A percentile compares a stretch with the other conserved stretches of the same genome.
Evolutionary conservation across 2,329 filamentous ascomycete species (phyloP).

Genomic region (Camptophora hylomeconis): DNA sequence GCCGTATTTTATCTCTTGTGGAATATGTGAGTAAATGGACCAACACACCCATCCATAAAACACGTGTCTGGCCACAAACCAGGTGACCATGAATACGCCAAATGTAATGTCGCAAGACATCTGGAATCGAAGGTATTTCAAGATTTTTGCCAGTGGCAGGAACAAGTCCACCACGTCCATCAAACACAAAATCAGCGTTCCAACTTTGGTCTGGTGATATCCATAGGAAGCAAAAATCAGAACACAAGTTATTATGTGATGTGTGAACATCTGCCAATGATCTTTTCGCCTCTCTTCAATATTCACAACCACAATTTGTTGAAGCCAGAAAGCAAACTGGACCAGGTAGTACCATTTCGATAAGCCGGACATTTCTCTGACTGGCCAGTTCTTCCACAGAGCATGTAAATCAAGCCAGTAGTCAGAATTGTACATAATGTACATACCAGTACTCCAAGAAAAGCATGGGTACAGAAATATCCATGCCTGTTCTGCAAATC

Average conservation of each 20-base stretch:
- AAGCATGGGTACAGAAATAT: slow-evolving; percentile 68
- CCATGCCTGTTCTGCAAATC: slow-evolving; percentile 94
- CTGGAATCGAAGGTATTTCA: slow-evolving; percentile 75
- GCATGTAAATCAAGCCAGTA: slow-evolving; percentile 66
- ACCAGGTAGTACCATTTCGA: slow-evolving; percentile 84
- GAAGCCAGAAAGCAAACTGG: slow-evolving; percentile 85
- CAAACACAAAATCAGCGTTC: slow-evolving; percentile 74
- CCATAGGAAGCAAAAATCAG: slow-evolving; percentile 74
- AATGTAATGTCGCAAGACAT: slow-evolving; percentile 71
- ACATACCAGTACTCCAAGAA: slow-evolving; percentile 77
- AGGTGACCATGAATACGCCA: slow-evolving; percentile 70
- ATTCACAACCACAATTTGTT: slow-evolving; percentile 87
- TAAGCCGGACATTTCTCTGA: slow-evolving; percentile 57
- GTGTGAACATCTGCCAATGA: slow-evolving; percentile 87
- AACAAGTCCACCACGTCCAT: slow-evolving; percentile 92
- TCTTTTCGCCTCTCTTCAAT: slow-evolving; percentile 93
- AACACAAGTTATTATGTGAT: slow-evolving; percentile 78
- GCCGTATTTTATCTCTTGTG: slow-evolving; percentile 48
- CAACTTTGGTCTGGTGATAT: slow-evolving; percentile 77
- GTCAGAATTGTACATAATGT: slow-evolving; percentile 63
- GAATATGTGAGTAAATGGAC: slow-evolving; percentile 60
- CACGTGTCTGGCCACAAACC: slow-evolving; percentile 73
- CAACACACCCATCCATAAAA: slow-evolving; percentile 69
- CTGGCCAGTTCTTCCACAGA: slow-evolving; percentile 77
- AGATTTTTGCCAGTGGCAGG: slow-evolving; percentile 81